These are phyloP conservation scores for Pharnaceum exiguum DNA, from an alignment of 148 eudicot genomes.

Conservation along the genomic window DNA sequence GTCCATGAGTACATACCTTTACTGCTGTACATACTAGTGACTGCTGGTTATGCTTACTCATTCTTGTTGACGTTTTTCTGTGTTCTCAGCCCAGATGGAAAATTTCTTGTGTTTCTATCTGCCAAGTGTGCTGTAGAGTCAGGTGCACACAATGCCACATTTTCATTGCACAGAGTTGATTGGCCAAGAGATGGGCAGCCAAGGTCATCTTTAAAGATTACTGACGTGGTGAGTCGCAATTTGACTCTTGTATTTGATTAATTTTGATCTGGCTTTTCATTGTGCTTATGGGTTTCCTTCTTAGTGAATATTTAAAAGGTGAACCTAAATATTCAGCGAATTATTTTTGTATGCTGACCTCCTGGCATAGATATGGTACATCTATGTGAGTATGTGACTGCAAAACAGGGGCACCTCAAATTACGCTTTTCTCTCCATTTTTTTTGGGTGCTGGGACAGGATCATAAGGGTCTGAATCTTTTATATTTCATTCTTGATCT, in stretches of 20 bases:
- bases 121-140: slow-evolving; percentile 59
- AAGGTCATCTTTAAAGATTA: slow-evolving; percentile 29
- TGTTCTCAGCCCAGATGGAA: slow-evolving; percentile 56
- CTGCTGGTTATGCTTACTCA: too few relatives aligned
- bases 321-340: background rate
- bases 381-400: too few relatives aligned
- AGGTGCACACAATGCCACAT: slow-evolving; percentile 59
- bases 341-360: background rate
- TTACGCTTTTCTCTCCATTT: too few relatives aligned
- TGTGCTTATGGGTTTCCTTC: background rate
- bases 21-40: too few relatives aligned
- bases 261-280: background rate
- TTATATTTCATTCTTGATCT: too few relatives aligned
- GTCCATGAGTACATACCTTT: too few relatives aligned
- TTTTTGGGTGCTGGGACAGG: too few relatives aligned
- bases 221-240: slow-evolving; percentile 20
- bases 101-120: slow-evolving; percentile 55
- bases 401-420: too few relatives aligned
- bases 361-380: background rate
- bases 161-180: slow-evolving; percentile 64
- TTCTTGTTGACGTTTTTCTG: background rate
- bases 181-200: slow-evolving; percentile 50
- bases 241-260: background rate
- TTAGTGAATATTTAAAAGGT: background rate
- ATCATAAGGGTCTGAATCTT: too few relatives aligned